Base-by-base conservation (phyloP, 1,284 basidiomycete species). In the Leccinum insigne region DNA sequence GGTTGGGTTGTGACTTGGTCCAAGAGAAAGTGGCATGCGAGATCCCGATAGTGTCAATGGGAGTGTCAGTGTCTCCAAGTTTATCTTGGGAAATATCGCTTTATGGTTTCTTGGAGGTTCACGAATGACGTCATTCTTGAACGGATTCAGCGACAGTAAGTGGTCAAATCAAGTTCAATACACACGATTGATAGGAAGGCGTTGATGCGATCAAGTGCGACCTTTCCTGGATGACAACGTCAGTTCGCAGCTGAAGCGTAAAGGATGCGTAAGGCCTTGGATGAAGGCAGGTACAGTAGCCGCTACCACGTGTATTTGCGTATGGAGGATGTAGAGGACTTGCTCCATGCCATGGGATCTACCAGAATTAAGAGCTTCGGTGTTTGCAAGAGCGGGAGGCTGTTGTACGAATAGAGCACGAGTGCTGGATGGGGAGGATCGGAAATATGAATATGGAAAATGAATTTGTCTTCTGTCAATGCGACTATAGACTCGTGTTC, bases 261-360 rank as follows among this genome's bases (percentile, higher is more conserved):
- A 6, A 35, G 14, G 9, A 32, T n/a, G 49, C 63, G 56, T 14
- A 54, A 64, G 54, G 64, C 74, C 73, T 71, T 77, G 72, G 18
- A 76, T 74, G 18, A 72, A 63, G 16, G 47, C 57, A 26, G 75
- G 73, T 32, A 75, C 52, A 52, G 68, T 58, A 35, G 64, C 70
- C 63, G 75, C 70, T 4, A 71, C 67, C 14, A 69, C 42, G 59
- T 67, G 62, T 11, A 77, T 58, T 63, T 73, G 72, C n/a, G 64
- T 63, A 13, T 72, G 60, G 32, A 77, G 62, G 60, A 73, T 66
- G 23, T 73, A 60, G 78, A 72, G 23, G 75, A 72, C 71, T 80
- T 72, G 71, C 87, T 82, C 94, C 94, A 95, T 11, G 90, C 92
- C 95, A 96, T 96, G 0, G 94, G 94, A 76, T 96, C 94, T 4